A percentile compares a stretch with the other conserved stretches of the same genome.
These are phyloP conservation scores for Debaryomyces subglobosus DNA, from an alignment of 1,139 yeast species.

Conservation along the genomic window DNA sequence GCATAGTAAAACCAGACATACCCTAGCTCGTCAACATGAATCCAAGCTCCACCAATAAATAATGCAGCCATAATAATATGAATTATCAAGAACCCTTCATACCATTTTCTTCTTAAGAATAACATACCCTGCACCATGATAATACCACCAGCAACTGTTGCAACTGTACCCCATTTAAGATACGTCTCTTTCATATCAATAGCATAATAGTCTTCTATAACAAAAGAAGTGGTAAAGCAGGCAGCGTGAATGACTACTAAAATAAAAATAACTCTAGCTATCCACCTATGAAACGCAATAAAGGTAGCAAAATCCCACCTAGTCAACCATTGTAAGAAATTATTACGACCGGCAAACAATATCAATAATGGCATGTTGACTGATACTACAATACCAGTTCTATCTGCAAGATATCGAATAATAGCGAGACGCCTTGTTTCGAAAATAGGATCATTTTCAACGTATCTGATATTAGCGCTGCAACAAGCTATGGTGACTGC, in stretches of 20 bases:
- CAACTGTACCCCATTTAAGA: constrained; percentile 36
- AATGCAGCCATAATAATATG: constrained; percentile 47
- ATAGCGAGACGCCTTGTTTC: constrained; percentile 20
- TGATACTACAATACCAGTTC: constrained; percentile 37
- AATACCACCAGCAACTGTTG: constrained; percentile 30
- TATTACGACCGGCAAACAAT: constrained; percentile 49
- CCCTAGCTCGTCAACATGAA: constrained; percentile 44
- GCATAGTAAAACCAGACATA: constrained; percentile 23
- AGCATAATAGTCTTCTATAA: constrained; percentile 14
- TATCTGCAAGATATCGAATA: constrained; percentile 33
- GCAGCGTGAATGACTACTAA: constrained; percentile 39
- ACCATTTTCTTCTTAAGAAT: constrained; percentile 43
- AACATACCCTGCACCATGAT: constrained; percentile 42
- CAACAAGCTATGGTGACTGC: constrained; percentile 45
- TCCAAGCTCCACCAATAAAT: constrained; percentile 46
- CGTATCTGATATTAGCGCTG: constrained; percentile 23
- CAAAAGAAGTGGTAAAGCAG: constrained; percentile 34
- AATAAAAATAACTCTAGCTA: constrained; percentile 34
- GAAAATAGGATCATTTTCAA: constrained; percentile 30
- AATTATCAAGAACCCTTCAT: constrained; percentile 43
- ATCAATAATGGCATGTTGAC: constrained; percentile 36
- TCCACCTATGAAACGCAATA: constrained; percentile 42
- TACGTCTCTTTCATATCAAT: constrained; percentile 22
- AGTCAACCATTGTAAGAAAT: constrained; percentile 45
- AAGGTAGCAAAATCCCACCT: constrained; percentile 41